phyloP scores from a whole-genome alignment of 176 grass and related monocot species.

The Musa itinerans region DNA sequence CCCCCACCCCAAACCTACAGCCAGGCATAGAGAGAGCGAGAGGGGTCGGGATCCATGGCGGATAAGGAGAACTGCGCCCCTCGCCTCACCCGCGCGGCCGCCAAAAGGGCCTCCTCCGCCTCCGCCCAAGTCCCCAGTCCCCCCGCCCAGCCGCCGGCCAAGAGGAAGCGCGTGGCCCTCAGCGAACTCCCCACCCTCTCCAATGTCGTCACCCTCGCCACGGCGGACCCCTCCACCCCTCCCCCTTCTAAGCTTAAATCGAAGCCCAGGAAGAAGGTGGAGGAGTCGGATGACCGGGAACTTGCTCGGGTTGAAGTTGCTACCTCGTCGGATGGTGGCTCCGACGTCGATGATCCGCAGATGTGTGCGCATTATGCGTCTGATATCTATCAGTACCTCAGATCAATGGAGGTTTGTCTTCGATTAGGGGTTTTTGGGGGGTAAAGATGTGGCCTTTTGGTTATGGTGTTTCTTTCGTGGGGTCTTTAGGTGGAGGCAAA shows the following conservation, averaged over 20 bases:
- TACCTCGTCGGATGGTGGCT: background rate
- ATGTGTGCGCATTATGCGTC: conserved; percentile 45
- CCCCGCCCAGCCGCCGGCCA: conserved; percentile 12
- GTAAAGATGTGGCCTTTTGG: background rate
- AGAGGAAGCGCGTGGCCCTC: conserved; percentile 78
- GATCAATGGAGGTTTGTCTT: conserved; percentile 63
- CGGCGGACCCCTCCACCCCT: background rate
- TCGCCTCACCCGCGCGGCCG: conserved; percentile 44
- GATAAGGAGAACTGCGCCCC: conserved; percentile 76
- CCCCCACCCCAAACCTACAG: too few species aligned
- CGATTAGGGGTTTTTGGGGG: background rate
- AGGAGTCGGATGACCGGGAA: conserved; percentile 9
- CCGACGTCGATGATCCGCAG: conserved; percentile 27
- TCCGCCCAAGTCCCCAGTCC: background rate
- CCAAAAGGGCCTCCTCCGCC: conserved; percentile 51
- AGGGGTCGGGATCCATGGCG: conserved; percentile 28
- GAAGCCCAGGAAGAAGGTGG: conserved; percentile 16
- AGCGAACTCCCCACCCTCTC: conserved; percentile 45
- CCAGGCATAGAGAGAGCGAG: background rate
- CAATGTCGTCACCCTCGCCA: conserved; percentile 14
- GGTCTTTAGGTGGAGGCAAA: conserved; percentile 23
- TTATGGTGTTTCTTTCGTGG: background rate
- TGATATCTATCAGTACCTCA: conserved; percentile 84
- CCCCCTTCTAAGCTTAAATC: conserved; percentile 19
- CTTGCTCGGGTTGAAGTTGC: background rate